Base-by-base conservation (phyloP, 2,329 filamentous ascomycete species). In the Cladosporium austrohemisphaericum region DNA sequence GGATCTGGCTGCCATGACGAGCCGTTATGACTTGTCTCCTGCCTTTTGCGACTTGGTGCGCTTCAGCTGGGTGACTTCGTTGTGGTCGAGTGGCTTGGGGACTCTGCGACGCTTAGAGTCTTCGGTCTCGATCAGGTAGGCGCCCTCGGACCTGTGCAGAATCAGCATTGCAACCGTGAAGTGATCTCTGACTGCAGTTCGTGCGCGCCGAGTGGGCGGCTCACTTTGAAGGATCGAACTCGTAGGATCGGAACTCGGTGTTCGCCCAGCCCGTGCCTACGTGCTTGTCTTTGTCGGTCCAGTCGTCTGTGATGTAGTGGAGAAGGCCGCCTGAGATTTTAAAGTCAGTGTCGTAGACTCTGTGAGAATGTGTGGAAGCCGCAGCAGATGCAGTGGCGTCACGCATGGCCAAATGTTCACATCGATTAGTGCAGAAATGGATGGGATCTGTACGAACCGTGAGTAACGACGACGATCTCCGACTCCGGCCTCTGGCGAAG, bases 271-370 rank as follows among this genome's bases (percentile, higher is more conserved):
- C 84, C 8, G 86, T 90, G 31, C 83, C 75, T 52, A 70, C 63
- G 56, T 71, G 73, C 35, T 67, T 63, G 40, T 71, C 73, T 59
- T 59, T 76, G 33, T 82, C 85, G 47, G 81, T 74, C 81, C 84
- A 94, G 61, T 95, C 89, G 57, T 90, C 80, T 0, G 88, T 93
- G 55, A 95, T 71, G 60, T 88, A 94, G 66, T 95, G 90, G 60
- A 95, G 65, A 58, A 91, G 86, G 1, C 86, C 87, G 41, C 57
- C 54, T 60, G 32, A 2, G 16, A n/a, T 18, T 7, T 36, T 20
- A 36, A 9, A 23, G 4, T 41, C 25, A 38, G 14, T 31, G 10
- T 45, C 10, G n/a, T n/a, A n/a, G n/a, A n/a, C n/a, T 14, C 29
- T 32, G 29, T 32, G 13, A 32, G 29, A 3, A 32, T 14, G 29